phyloP scores from a whole-genome alignment of 371 early-diverging fungal species.

The Dentiscutata heterogama region DNA sequence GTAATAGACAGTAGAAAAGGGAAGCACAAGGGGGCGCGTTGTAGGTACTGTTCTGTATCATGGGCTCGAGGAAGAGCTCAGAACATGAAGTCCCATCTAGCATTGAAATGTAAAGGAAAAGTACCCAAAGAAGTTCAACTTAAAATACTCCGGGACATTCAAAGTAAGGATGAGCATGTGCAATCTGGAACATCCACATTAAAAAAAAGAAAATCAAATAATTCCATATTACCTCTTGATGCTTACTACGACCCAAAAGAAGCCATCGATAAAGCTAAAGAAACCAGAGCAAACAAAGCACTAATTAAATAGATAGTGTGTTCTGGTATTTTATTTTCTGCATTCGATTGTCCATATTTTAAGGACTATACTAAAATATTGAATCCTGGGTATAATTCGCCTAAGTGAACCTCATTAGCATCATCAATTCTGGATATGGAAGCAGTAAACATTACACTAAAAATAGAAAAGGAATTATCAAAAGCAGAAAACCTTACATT shows the following conservation, averaged over 20 bases:
- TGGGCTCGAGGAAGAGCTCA: background rate
- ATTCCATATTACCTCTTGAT: background rate
- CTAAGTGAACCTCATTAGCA: background rate
- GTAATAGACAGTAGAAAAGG: constrained; percentile 7
- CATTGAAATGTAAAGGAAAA: background rate
- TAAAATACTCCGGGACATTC: background rate
- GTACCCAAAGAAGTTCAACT: background rate
- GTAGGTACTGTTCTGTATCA: background rate
- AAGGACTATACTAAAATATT: background rate
- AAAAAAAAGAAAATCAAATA: background rate
- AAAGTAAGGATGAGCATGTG: background rate
- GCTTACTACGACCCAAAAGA: background rate
- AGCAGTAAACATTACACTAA: background rate
- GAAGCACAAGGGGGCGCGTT: background rate
- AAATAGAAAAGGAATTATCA: background rate
- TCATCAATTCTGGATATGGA: background rate
- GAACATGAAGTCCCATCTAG: background rate
- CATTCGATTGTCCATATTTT: background rate
- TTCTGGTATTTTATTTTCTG: constrained; percentile 9
- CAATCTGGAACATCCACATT: too few relatives aligned
- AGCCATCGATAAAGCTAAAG: background rate
- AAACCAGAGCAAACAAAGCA: background rate
- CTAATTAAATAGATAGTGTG: background rate
- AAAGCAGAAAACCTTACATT: constrained; percentile 17
- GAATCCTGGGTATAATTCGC: background rate